Conservation (phyloP, 106 monocot species). For the Gastrodia elata region DNA sequence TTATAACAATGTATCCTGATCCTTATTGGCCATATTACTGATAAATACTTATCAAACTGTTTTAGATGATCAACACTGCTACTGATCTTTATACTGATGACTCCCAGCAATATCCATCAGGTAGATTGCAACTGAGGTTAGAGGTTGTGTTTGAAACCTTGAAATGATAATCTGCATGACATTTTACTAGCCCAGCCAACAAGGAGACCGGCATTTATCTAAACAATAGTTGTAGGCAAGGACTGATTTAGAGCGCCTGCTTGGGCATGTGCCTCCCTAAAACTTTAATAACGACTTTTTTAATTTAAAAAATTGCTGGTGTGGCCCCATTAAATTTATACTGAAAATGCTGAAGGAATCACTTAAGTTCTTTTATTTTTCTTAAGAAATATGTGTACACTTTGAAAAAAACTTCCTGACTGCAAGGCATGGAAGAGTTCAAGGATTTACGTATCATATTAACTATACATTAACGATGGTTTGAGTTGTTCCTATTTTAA, state of each 20-base stretch:
- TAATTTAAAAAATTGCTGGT: too few species aligned
- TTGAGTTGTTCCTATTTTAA: not conserved
- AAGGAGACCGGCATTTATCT: not conserved
- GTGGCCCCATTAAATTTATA: too few species aligned
- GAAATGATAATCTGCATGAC: not conserved
- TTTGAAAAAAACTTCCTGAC: too few species aligned
- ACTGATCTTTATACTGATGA: not conserved
- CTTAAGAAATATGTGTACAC: too few species aligned
- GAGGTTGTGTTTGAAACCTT: not conserved
- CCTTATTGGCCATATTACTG: not conserved
- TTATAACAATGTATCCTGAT: not conserved
- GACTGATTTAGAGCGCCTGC: too few species aligned
- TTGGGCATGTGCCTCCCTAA: too few species aligned
- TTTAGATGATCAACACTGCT: too few species aligned
- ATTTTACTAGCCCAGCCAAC: not conserved
- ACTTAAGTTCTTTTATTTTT: too few species aligned
- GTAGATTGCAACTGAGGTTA: not conserved
- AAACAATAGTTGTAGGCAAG: not conserved
- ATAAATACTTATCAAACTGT: too few species aligned
- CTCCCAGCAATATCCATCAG: not conserved
- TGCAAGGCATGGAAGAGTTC: not conserved
- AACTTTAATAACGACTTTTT: too few species aligned
- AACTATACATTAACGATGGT: not conserved
- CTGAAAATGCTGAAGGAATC: too few species aligned
- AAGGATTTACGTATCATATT: not conserved